Base-by-base conservation (phyloP, 139 green algal genomes). In the Gonium pectorale region DNA sequence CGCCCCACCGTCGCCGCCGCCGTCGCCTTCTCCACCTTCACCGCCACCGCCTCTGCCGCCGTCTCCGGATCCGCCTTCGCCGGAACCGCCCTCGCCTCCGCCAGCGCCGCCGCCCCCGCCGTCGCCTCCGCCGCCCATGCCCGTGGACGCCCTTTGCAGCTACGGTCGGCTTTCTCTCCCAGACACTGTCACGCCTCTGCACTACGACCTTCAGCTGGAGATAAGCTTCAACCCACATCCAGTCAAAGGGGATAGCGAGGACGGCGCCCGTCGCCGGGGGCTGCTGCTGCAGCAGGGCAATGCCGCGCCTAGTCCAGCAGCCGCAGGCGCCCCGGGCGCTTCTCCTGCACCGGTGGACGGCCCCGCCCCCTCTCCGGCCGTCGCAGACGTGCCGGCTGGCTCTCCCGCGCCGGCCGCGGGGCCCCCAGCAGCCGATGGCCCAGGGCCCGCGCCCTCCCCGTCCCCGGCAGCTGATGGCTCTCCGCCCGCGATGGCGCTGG, bases 171-270 rank as follows among this genome's bases (percentile, higher is more conserved):
- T 80, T 29, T 78, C 86, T 24, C 92, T 96, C 24, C 93, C 94
- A 11, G 41, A 49, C 5, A 44, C 29, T 0, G 44, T 93, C 2
- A 33, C 41, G 41, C 94, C 94, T 0, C 24, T 27, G 5, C 44
- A 74, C 6, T 96, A 96, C 90, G 90, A 89, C 26, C 79, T 96
- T 1, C 62, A 67, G 27, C 81, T 95, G 33, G 31, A 89, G 37
- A 68, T 92, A 1, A 8, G 84, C 22, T 80, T 95, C 46, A 17
- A 86, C 37, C 74, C 74, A n/a, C 72, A 81, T 27, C 73, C 73
- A 3, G 70, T 60, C 4, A 69, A 38, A 19, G 67, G 38, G 8
- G 67, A 27, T 4, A 33, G 38, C 38, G 67, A 21, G 3, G 38
- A 19, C 38, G 31, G 37, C 54, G 35, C 37, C 54, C 54, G 46